These are phyloP conservation scores for Oryza glumipatula DNA, from an alignment of 176 grass and related monocot genomes.

Conservation along the genomic window DNA sequence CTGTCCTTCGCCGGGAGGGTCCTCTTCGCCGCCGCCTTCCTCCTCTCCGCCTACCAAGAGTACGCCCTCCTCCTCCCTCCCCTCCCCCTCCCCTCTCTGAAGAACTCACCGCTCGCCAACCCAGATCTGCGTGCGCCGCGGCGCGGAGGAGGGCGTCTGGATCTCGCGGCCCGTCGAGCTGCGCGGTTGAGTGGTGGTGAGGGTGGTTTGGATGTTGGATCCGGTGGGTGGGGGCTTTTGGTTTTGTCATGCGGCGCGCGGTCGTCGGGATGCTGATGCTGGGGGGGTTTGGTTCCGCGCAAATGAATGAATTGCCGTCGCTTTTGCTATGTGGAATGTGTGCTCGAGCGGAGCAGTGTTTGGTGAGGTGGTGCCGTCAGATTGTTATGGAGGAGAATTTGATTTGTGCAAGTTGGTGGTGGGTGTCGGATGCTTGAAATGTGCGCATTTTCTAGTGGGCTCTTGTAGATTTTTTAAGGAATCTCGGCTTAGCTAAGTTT, in stretches of 20 bases:
- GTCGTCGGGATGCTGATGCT: too few species aligned
- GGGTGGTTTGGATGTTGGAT: constrained; percentile 4
- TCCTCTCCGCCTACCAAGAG: constrained; percentile 84
- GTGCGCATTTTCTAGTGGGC: too few species aligned
- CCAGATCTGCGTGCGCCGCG: constrained; percentile 44
- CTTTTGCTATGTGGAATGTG: background rate
- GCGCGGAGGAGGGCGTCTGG: background rate
- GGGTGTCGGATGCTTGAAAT: background rate
- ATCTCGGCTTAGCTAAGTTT: background rate
- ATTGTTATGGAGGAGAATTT: background rate
- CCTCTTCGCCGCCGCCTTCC: constrained; percentile 67
- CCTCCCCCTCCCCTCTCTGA: background rate
- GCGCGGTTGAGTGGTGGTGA: background rate
- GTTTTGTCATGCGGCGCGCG: background rate
- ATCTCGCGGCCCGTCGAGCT: constrained; percentile 10
- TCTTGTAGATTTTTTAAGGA: background rate
- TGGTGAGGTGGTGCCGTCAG: background rate
- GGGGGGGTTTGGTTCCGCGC: background rate
- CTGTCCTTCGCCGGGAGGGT: constrained; percentile 68
- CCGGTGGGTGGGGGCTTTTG: background rate
- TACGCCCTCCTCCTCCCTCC: constrained; percentile 18
- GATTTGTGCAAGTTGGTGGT: background rate
- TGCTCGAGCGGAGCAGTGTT: background rate
- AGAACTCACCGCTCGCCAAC: background rate
- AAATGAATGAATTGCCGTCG: background rate